phyloP scores from a whole-genome alignment of 2,329 filamentous ascomycete genomes.

The Eutypella sp. region DNA sequence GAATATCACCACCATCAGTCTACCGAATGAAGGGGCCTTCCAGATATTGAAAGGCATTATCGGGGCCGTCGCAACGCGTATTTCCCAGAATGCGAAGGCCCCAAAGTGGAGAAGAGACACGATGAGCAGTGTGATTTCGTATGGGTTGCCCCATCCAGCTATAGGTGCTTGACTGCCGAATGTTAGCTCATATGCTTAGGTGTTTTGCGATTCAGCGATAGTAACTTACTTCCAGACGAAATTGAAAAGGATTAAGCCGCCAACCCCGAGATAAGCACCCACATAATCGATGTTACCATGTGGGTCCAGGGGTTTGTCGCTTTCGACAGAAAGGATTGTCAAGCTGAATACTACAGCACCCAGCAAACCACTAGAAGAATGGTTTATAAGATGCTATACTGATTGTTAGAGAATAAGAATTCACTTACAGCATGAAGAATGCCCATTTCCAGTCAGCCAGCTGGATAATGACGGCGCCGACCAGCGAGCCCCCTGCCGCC shows the following conservation, averaged over 20 bases:
- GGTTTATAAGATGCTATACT: no score
- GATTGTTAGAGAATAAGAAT: neutral
- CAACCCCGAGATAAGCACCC: neutral
- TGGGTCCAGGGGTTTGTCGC: no score
- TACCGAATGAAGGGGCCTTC: neutral
- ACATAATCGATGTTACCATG: neutral
- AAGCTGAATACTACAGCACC: neutral
- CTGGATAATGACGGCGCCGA: neutral
- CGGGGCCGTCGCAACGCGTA: neutral
- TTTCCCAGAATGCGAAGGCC: neutral
- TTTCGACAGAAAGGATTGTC: neutral
- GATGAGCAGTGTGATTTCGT: neutral
- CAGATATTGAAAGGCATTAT: neutral
- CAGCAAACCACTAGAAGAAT: neutral
- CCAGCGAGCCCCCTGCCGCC: neutral
- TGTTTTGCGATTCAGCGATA: no score
- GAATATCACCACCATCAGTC: neutral
- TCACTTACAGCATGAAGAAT: neutral
- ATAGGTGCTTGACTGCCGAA: neutral
- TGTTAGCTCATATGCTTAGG: no score
- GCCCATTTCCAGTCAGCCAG: neutral
- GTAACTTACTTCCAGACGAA: neutral
- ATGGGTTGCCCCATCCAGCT: neutral
- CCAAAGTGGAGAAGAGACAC: neutral
- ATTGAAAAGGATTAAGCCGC: neutral